Conservation (phyloP, 306 rosid genomes). For the Hippophae rhamnoides region DNA sequence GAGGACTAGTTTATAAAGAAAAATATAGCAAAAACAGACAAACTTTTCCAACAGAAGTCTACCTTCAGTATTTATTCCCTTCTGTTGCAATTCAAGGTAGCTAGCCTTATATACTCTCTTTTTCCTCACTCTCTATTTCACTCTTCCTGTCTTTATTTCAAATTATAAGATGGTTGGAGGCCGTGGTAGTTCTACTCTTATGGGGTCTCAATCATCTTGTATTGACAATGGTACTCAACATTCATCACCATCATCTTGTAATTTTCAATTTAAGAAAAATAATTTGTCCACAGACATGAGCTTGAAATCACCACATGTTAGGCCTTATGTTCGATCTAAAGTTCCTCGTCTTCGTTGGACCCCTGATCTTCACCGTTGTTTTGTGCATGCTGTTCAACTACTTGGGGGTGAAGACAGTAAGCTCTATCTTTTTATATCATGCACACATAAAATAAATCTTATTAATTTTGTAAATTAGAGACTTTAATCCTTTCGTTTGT, state of each 20-base stretch:
- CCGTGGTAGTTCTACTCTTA: too few species aligned
- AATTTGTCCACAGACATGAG: constrained; percentile 15
- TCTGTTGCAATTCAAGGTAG: constrained; percentile 23
- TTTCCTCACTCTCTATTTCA: neutral
- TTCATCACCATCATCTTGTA: constrained; percentile 5
- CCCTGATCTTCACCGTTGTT: constrained; percentile 67
- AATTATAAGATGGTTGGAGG: too few species aligned
- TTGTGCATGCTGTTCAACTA: constrained; percentile 72
- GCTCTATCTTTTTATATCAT: neutral
- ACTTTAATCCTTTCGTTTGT: too few species aligned
- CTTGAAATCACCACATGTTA: constrained; percentile 29
- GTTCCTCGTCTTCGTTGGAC: constrained; percentile 88
- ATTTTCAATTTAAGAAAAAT: neutral
- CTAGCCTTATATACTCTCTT: constrained; percentile 4
- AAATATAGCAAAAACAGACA: constrained; percentile 53
- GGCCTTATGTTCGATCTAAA: constrained; percentile 62
- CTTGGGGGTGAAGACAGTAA: constrained; percentile 88
- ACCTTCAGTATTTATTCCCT: constrained; percentile 50
- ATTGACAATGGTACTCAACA: neutral
- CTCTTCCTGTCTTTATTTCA: too few species aligned
- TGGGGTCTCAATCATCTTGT: too few species aligned
- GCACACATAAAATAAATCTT: neutral
- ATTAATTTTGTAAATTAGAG: too few species aligned
- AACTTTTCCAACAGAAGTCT: constrained; percentile 35
- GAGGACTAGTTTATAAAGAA: constrained; percentile 4